phyloP scores from a whole-genome alignment of 2,329 filamentous ascomycete genomes.

The Plectosphaerella sp. region DNA sequence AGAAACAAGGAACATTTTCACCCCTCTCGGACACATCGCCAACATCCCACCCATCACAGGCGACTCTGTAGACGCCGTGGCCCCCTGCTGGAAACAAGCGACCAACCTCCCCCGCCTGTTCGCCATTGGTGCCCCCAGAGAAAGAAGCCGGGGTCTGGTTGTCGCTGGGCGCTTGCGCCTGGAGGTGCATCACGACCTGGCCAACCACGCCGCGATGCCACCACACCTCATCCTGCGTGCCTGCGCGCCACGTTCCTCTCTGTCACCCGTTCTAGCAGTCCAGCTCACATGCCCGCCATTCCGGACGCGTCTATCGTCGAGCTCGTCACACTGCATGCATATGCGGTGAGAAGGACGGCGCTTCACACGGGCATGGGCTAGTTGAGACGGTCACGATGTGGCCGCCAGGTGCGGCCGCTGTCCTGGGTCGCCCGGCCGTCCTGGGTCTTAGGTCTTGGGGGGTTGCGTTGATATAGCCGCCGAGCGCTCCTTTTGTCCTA shows the following conservation, averaged over 20 bases:
- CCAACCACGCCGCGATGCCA: background rate
- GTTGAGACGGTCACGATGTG: background rate
- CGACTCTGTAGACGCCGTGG: background rate
- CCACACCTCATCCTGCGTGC: background rate
- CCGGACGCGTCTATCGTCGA: conserved; percentile 2
- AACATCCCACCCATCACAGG: too few relatives aligned
- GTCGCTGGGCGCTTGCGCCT: background rate
- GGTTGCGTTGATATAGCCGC: conserved; percentile 17
- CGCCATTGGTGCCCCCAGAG: background rate
- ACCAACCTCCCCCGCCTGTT: background rate
- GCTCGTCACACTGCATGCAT: conserved; percentile 4
- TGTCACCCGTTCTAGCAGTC: background rate
- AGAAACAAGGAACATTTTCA: too few relatives aligned
- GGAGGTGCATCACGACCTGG: background rate
- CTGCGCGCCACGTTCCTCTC: background rate
- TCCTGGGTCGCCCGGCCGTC: background rate
- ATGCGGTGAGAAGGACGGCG: conserved; percentile 1
- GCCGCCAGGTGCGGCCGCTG: background rate
- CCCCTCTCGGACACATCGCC: too few relatives aligned
- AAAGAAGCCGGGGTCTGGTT: background rate
- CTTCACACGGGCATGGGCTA: background rate
- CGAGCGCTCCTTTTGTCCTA: conserved; percentile 9
- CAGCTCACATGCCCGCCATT: background rate
- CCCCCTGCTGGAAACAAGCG: background rate
- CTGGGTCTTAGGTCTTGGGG: background rate